Evolutionary conservation across 768 basidiomycete genomes (phyloP).

Genomic region (Sarcomyxa edulis): DNA sequence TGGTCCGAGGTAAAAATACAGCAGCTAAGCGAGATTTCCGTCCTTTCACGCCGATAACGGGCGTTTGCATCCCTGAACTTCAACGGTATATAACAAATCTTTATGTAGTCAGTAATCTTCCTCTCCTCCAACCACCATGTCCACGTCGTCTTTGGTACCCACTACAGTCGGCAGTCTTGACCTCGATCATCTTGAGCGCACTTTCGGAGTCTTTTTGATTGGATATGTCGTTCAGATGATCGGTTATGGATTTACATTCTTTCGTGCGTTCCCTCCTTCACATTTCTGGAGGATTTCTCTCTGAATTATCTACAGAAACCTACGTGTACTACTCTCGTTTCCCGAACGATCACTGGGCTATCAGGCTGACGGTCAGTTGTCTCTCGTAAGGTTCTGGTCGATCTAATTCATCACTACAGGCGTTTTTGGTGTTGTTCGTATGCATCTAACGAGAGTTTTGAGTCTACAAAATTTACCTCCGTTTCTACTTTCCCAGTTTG

Average conservation of each 20-base stretch:
- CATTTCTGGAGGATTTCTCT: background rate
- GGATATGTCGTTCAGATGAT: conserved; percentile 21
- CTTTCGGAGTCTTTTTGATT: conserved; percentile 21
- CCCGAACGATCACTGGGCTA: conserved; percentile 11
- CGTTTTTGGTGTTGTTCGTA: conserved; percentile 10
- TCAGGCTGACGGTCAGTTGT: conserved; percentile 16
- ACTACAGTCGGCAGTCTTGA: too few species aligned
- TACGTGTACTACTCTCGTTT: conserved; percentile 22
- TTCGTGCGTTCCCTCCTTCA: conserved; percentile 15
- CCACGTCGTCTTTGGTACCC: too few species aligned
- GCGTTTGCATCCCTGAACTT: too few species aligned
- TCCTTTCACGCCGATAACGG: too few species aligned
- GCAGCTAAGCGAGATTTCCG: too few species aligned
- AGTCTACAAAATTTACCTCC: background rate
- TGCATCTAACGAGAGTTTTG: background rate
- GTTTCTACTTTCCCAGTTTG: conserved; percentile 9
- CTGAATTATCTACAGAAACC: conserved; percentile 14
- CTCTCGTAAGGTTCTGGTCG: too few species aligned
- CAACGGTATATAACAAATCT: too few species aligned
- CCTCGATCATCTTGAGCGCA: conserved; percentile 17
- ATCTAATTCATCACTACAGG: conserved; percentile 6
- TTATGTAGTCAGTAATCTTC: too few species aligned
- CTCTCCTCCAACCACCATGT: too few species aligned
- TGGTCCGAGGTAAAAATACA: too few species aligned
- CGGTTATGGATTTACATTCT: conserved; percentile 23